Conservation (phyloP, 2,329 filamentous ascomycete genomes). For the Boeremia lycopersici region DNA sequence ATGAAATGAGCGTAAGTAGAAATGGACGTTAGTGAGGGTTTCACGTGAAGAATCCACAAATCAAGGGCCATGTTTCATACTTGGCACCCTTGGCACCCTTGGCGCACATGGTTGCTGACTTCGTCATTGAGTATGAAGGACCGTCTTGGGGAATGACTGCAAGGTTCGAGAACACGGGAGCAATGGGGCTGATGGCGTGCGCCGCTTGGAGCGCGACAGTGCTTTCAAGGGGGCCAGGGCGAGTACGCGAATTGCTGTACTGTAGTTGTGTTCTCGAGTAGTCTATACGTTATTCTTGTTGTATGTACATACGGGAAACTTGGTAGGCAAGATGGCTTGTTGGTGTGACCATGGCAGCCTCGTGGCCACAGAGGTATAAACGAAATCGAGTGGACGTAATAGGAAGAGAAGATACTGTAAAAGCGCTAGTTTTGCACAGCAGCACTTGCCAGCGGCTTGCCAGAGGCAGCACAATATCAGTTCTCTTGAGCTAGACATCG, state of each 20-base stretch:
- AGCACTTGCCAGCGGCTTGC: too few species aligned
- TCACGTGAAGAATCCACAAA: conserved; percentile 7
- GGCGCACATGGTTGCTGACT: conserved; percentile 10
- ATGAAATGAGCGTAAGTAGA: conserved; percentile 4
- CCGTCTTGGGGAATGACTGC: neutral
- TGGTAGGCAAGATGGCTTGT: too few species aligned
- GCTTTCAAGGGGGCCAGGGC: neutral
- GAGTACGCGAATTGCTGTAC: too few species aligned
- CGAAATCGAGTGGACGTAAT: too few species aligned
- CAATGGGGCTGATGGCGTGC: neutral
- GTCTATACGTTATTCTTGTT: too few species aligned
- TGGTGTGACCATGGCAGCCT: too few species aligned
- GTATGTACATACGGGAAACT: too few species aligned
- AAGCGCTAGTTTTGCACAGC: too few species aligned
- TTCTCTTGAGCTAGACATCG: neutral
- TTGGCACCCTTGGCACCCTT: conserved; percentile 15
- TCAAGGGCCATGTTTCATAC: conserved; percentile 4
- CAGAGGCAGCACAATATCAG: neutral
- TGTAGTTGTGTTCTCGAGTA: too few species aligned
- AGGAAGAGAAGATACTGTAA: too few species aligned
- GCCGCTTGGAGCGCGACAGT: neutral
- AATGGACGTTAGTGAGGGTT: conserved; percentile 4
- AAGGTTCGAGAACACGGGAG: neutral
- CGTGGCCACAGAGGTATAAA: too few species aligned
- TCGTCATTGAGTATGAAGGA: conserved; percentile 1